Percentiles rank a stretch among this genome's conserved stretches.
Evolutionary conservation across 2,329 filamentous ascomycete species (phyloP).

Genomic region (Thermomyces lanuginosus): DNA sequence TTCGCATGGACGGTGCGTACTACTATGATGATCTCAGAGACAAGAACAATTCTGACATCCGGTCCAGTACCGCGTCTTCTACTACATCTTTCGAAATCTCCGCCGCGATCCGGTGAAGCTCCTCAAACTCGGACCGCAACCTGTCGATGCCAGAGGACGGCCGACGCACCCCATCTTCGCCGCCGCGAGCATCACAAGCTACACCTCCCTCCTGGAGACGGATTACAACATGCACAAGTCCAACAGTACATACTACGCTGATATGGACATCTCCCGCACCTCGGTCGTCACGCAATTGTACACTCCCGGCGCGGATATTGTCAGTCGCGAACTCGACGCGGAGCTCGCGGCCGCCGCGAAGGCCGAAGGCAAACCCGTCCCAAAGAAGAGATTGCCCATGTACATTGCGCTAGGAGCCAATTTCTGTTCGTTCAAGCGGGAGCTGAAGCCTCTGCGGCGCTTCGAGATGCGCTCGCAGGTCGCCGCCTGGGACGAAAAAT

Average conservation of each 20-base stretch:
- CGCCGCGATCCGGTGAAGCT: slow-evolving; percentile 33
- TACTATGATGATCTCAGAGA: neutral
- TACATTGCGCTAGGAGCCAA: slow-evolving; percentile 56
- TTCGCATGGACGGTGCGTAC: slow-evolving; percentile 56
- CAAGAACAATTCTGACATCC: neutral
- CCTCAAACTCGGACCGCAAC: slow-evolving; percentile 26
- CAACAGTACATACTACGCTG: slow-evolving; percentile 72
- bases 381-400: slow-evolving; percentile 35
- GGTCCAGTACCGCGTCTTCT: slow-evolving; percentile 28
- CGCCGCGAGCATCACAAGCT: slow-evolving; percentile 49
- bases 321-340: slow-evolving; percentile 37
- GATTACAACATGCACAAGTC: slow-evolving; percentile 79
- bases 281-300: slow-evolving; percentile 59
- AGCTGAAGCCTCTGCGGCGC: slow-evolving; percentile 51
- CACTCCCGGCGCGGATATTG: slow-evolving; percentile 38
- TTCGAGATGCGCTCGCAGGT: slow-evolving; percentile 62
- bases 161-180: slow-evolving; percentile 51
- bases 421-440: slow-evolving; percentile 54
- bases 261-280: slow-evolving; percentile 68
- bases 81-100: slow-evolving; percentile 40
- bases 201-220: slow-evolving; percentile 57
- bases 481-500: slow-evolving; percentile 64
- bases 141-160: slow-evolving; percentile 18
- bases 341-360: slow-evolving; percentile 33
- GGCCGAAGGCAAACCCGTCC: slow-evolving; percentile 32